A percentile compares a stretch with the other conserved stretches of the same genome.
phyloP scores from a whole-genome alignment of 768 basidiomycete genomes.

The Lepiota venenata region DNA sequence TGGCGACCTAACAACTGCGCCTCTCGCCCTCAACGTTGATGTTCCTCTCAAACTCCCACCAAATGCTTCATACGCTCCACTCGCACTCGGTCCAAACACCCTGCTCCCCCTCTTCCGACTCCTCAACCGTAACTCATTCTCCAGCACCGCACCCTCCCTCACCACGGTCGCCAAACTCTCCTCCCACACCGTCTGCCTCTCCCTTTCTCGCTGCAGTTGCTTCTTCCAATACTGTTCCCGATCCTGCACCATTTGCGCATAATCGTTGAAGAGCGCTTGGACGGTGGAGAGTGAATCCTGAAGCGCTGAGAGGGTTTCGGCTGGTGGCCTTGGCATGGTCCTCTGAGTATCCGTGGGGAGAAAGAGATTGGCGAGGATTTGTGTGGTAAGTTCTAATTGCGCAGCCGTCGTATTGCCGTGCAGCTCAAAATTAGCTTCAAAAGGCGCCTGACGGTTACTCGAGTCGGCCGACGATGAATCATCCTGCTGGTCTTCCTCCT shows the following conservation, averaged over 20 bases:
- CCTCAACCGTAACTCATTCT: constrained; percentile 68
- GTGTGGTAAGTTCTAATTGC: constrained; percentile 74
- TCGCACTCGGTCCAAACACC: constrained; percentile 38
- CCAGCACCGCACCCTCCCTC: constrained; percentile 78
- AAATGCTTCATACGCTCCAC: constrained; percentile 1
- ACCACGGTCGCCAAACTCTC: constrained; percentile 86
- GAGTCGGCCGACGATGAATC: constrained; percentile 43
- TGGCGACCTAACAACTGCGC: constrained; percentile 1
- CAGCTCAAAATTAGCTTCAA: constrained; percentile 56
- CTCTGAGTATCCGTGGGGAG: constrained; percentile 1
- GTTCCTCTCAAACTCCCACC: neutral
- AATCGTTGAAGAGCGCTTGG: constrained; percentile 60
- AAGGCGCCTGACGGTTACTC: constrained; percentile 40
- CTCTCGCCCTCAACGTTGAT: constrained; percentile 16
- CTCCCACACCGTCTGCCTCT: constrained; percentile 78
- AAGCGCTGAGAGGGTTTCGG: constrained; percentile 47
- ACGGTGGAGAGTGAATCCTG: constrained; percentile 57
- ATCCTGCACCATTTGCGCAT: constrained; percentile 63
- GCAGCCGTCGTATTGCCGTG: constrained; percentile 67
- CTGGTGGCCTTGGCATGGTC: neutral
- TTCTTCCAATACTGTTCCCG: constrained; percentile 81
- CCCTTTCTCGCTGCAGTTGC: constrained; percentile 60
- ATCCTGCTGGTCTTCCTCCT: constrained; percentile 33
- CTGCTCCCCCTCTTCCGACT: constrained; percentile 58
- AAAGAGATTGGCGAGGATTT: constrained; percentile 54